Evolutionary conservation across 352 stramenopile species (phyloP).

Genomic region (Pythium brassicae): DNA sequence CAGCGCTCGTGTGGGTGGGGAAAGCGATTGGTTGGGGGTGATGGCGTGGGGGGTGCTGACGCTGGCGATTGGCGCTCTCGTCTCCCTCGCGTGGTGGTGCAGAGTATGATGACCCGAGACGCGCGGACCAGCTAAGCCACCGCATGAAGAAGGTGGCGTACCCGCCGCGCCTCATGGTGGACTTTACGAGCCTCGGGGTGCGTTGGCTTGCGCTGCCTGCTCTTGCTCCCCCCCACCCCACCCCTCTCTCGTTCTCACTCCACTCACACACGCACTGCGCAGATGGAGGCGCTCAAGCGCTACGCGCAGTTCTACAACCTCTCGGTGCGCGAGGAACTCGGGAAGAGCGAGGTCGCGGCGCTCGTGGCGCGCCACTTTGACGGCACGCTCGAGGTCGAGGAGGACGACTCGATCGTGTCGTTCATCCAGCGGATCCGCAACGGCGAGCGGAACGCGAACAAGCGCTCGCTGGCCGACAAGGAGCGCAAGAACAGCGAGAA

Average conservation of each 20-base stretch:
- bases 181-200: slow-evolving; percentile 79
- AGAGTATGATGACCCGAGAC: slow-evolving; percentile 28
- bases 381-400: slow-evolving; percentile 70
- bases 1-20: too few relatives aligned
- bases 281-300: slow-evolving; percentile 71
- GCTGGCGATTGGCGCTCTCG: too few relatives aligned
- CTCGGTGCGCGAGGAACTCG: slow-evolving; percentile 46
- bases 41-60: too few relatives aligned
- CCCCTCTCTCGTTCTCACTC: background rate
- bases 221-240: background rate
- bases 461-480: slow-evolving; percentile 52
- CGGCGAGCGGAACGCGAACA: slow-evolving; percentile 57
- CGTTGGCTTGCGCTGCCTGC: slow-evolving; percentile 5
- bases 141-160: slow-evolving; percentile 55
- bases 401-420: slow-evolving; percentile 83
- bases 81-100: too few relatives aligned
- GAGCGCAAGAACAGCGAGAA: slow-evolving; percentile 57
- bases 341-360: slow-evolving; percentile 70
- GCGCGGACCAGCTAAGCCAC: slow-evolving; percentile 30
- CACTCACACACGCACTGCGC: slow-evolving; percentile 1
- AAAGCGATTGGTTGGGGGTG: too few relatives aligned
- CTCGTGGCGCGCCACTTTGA: slow-evolving; percentile 82
- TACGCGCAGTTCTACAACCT: slow-evolving; percentile 83
- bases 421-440: slow-evolving; percentile 85
- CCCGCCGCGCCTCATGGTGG: slow-evolving; percentile 75